Conservation (phyloP, 257 asterid genomes). For the Plantago major region DNA sequence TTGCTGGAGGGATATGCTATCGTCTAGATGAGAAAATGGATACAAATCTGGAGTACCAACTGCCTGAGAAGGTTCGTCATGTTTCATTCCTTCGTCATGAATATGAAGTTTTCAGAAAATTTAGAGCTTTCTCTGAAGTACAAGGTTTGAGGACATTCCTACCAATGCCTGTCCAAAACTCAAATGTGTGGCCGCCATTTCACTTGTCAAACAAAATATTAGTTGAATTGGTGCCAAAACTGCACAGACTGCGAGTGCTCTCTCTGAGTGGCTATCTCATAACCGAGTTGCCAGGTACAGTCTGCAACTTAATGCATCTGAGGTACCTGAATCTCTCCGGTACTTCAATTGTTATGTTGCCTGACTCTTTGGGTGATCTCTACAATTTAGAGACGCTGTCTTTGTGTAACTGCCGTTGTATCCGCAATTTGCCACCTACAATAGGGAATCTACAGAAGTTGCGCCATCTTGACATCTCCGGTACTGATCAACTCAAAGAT, state of each 20-base stretch:
- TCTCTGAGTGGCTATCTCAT: slow-evolving; percentile 52
- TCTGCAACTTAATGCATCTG: slow-evolving; percentile 45
- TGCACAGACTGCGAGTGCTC: slow-evolving; percentile 40
- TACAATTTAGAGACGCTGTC: slow-evolving; percentile 47
- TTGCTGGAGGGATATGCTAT: slow-evolving; percentile 46
- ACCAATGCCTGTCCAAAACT: slow-evolving; percentile 53
- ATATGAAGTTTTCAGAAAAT: slow-evolving; percentile 35
- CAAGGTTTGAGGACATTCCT: slow-evolving; percentile 50
- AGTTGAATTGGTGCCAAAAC: slow-evolving; percentile 40
- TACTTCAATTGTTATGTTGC: slow-evolving; percentile 39
- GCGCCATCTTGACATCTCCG: slow-evolving; percentile 56
- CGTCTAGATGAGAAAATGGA: slow-evolving; percentile 53
- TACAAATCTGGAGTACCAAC: slow-evolving; percentile 22
- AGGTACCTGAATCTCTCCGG: slow-evolving; percentile 53
- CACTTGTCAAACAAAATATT: slow-evolving; percentile 38
- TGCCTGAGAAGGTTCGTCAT: slow-evolving; percentile 32
- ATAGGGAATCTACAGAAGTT: slow-evolving; percentile 48
- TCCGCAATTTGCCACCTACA: slow-evolving; percentile 42
- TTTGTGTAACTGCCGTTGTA: slow-evolving; percentile 44
- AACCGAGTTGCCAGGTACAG: slow-evolving; percentile 41
- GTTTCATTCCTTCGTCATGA: slow-evolving; percentile 42
- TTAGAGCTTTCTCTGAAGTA: slow-evolving; percentile 28
- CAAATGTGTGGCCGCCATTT: slow-evolving; percentile 48
- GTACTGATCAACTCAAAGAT: slow-evolving; percentile 51
- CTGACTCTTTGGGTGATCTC: slow-evolving; percentile 36